Base-by-base conservation (phyloP, 495 filamentous ascomycete species). In the Penicillium coprophilum region DNA sequence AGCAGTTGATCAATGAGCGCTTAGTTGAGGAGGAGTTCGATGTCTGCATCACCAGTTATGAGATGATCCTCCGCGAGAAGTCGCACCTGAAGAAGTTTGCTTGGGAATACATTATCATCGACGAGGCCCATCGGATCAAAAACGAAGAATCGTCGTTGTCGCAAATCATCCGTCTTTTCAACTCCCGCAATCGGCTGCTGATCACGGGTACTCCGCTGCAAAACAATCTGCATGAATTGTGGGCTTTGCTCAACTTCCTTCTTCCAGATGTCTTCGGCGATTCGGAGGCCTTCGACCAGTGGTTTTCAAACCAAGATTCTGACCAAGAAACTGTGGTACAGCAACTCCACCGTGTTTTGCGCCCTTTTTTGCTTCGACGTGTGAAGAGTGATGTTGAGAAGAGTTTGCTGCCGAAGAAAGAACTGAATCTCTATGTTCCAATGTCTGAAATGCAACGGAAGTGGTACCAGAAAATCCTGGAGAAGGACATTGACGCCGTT, bases 31-130 rank as follows among this genome's bases (percentile, higher is more conserved):
- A 96, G 71, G 89, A 93, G 50, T 96, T 96, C 60, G 91, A 96
- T 65, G 90, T 93, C 9, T 92, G 91, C 72, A 89, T 96, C 59
- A 96, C 91, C n/a, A 93, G 89, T 67, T 96, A 96, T 70, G 91
- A 96, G 68, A 95, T 96, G 90, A 88, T 99, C 55, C 80, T 99
- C 3, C 85, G 94, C 40, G 95, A 99, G 67, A 97, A 99, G 75
- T 80, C 90, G 0, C 91, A 96, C 64, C 74, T 99, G 44, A 95
- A 95, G 76, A 97, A 97, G 71, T 95, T 97, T 66, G 91, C 95
- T 0, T 99, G 95, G 95, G 94, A 99, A 69, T 99, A 99, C 69
- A 97, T 99, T 72, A 96, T 99, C 69, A 96, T 99, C 52, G 95
- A 99, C 65, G 95, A 99, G 62, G 95, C 95, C 5, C 95, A 99